These are phyloP conservation scores for Phytophthora tubulina DNA, from an alignment of 352 stramenopile genomes.

Conservation along the genomic window DNA sequence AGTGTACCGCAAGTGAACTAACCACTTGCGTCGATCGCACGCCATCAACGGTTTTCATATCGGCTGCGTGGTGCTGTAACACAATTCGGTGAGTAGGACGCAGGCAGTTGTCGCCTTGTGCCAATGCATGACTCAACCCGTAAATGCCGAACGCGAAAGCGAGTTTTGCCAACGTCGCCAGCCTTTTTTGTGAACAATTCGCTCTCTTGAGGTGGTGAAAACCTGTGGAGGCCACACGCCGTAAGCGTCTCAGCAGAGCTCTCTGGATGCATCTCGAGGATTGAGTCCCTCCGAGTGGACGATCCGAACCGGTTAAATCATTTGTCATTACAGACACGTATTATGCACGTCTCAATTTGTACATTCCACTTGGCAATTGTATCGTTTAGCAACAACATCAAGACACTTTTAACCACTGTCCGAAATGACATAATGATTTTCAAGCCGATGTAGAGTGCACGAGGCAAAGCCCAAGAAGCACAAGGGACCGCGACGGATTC, in stretches of 20 bases:
- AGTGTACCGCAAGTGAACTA: background rate
- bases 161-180: constrained; percentile 5
- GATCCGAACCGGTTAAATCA: constrained; percentile 7
- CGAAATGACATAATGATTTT: background rate
- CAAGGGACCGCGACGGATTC: background rate
- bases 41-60: background rate
- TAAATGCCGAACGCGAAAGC: constrained; percentile 13
- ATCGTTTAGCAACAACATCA: no score
- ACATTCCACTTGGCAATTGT: no score
- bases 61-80: background rate
- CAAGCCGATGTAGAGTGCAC: background rate
- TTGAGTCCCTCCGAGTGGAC: constrained; percentile 28
- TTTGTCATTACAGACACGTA: constrained; percentile 14
- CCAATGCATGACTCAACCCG: background rate
- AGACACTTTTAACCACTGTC: background rate
- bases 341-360: background rate
- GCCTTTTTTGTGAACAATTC: constrained; percentile 26
- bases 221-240: constrained; percentile 25
- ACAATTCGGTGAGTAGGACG: constrained; percentile 23
- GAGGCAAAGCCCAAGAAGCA: constrained; percentile 13
- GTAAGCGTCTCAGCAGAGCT: constrained; percentile 17
- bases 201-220: constrained; percentile 33
- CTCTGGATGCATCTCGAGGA: constrained; percentile 33
- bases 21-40: background rate
- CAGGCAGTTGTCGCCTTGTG: constrained; percentile 7